Percentiles rank a stretch among this genome's conserved stretches.
Evolutionary conservation across 225 moss, liverwort and hornwort species (phyloP).

Genomic region (Polytrichum commune): DNA sequence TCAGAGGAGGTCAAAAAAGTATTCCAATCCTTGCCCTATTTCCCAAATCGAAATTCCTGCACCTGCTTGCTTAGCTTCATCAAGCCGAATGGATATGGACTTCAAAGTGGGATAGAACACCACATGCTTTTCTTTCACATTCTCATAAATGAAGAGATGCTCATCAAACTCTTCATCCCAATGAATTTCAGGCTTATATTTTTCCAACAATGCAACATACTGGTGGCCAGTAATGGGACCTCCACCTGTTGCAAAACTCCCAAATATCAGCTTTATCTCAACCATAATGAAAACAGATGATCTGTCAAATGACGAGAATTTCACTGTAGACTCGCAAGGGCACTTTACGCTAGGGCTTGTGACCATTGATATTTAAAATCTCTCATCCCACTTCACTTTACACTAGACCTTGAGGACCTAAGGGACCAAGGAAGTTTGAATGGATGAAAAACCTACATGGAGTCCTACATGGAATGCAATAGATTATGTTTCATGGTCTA

Average conservation of each 20-base stretch:
- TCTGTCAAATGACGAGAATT: not conserved
- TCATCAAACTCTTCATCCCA: constrained; percentile 81
- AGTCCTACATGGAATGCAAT: too few species aligned
- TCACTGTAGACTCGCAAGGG: too few species aligned
- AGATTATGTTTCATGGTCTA: too few species aligned
- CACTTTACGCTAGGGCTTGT: too few species aligned
- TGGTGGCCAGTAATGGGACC: constrained; percentile 67
- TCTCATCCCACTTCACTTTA: too few species aligned
- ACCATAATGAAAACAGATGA: not conserved
- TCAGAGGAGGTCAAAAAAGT: constrained; percentile 87
- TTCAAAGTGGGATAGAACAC: constrained; percentile 84
- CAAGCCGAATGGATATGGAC: constrained; percentile 63
- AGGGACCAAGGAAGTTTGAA: too few species aligned
- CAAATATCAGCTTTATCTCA: not conserved
- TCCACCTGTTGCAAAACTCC: constrained; percentile 52
- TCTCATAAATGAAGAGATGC: constrained; percentile 65
- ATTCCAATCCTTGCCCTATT: constrained; percentile 92
- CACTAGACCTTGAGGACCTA: too few species aligned
- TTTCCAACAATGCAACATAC: constrained; percentile 56
- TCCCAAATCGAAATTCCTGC: constrained; percentile 94
- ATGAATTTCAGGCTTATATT: constrained; percentile 54
- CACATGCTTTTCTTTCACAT: constrained; percentile 43
- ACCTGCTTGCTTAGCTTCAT: constrained; percentile 51
- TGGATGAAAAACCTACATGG: too few species aligned
- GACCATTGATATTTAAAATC: too few species aligned